Percentiles rank a stretch among this genome's conserved stretches.
These are phyloP conservation scores for Diaporthe velutina DNA, from an alignment of 2,329 filamentous ascomycete species.

Conservation along the genomic window DNA sequence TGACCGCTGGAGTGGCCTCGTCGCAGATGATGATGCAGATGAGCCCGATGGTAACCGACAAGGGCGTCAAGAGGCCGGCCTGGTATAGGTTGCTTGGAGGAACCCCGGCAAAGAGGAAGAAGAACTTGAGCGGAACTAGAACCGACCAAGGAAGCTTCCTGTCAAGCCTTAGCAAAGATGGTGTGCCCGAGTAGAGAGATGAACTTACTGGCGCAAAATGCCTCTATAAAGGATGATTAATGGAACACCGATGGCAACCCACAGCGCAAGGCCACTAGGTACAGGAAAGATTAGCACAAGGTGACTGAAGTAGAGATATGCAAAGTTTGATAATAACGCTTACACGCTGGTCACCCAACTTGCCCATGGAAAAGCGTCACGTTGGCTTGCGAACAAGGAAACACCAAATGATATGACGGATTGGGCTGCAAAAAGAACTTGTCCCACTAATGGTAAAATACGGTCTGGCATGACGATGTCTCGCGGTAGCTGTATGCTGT, in stretches of 20 bases:
- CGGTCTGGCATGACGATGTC: not conserved
- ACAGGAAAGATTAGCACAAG: not conserved
- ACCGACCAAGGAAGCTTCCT: not conserved
- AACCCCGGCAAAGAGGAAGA: not conserved
- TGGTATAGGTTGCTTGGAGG: not conserved
- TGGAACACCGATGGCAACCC: not conserved
- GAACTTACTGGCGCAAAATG: not conserved
- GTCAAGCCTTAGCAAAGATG: not conserved
- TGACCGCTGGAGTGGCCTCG: not conserved
- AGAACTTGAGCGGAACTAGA: not conserved
- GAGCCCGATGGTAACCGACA: not conserved
- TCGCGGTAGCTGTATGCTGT: not conserved
- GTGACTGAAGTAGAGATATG: no score
- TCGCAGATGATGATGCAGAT: not conserved
- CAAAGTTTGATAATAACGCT: not conserved
- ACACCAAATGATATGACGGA: not conserved
- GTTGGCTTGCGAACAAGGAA: conserved; percentile 6
- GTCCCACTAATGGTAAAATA: not conserved
- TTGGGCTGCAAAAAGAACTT: not conserved
- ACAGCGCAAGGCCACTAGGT: not conserved
- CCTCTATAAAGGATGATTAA: not conserved
- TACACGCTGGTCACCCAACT: conserved; percentile 4
- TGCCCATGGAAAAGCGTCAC: not conserved
- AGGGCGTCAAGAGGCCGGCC: not conserved
- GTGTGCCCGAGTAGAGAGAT: no score